A percentile compares a stretch with the other conserved stretches of the same genome.
These are phyloP conservation scores for Venturiaceae sp. DNA, from an alignment of 2,329 filamentous ascomycete genomes.

Conservation along the genomic window DNA sequence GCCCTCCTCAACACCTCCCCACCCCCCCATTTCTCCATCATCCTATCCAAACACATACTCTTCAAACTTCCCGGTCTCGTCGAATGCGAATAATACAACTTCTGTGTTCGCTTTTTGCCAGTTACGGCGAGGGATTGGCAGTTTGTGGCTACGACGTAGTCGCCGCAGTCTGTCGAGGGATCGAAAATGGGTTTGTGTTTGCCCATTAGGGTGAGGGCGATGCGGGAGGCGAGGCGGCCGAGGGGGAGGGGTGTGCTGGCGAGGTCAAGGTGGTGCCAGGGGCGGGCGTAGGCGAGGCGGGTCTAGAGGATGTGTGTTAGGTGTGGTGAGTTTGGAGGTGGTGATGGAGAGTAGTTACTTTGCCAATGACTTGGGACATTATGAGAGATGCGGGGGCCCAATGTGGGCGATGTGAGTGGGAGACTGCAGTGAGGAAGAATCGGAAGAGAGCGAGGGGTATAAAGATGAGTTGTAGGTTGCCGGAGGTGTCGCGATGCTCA, in stretches of 20 bases:
- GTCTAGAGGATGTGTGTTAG: slow-evolving; percentile 49
- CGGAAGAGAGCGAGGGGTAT: not conserved
- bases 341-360: slow-evolving; percentile 42
- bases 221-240: slow-evolving; percentile 78
- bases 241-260: slow-evolving; percentile 62
- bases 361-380: slow-evolving; percentile 74
- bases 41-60: slow-evolving; percentile 84
- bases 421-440: not conserved
- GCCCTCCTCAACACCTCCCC: slow-evolving; percentile 85
- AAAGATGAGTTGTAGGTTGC: too few relatives aligned
- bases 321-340: slow-evolving; percentile 7
- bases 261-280: slow-evolving; percentile 87
- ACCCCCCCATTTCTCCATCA: slow-evolving; percentile 91
- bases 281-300: slow-evolving; percentile 87
- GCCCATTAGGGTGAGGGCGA: slow-evolving; percentile 85
- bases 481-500: not conserved
- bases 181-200: slow-evolving; percentile 99
- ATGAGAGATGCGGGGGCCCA: slow-evolving; percentile 13
- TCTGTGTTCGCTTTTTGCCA: slow-evolving; percentile 86
- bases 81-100: slow-evolving; percentile 91
- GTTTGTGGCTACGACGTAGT: slow-evolving; percentile 93
- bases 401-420: not conserved
- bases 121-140: slow-evolving; percentile 82
- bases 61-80: slow-evolving; percentile 81
- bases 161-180: slow-evolving; percentile 94